Conservation (phyloP, 73 alveolate species). For the Paramecium biaurelia region DNA sequence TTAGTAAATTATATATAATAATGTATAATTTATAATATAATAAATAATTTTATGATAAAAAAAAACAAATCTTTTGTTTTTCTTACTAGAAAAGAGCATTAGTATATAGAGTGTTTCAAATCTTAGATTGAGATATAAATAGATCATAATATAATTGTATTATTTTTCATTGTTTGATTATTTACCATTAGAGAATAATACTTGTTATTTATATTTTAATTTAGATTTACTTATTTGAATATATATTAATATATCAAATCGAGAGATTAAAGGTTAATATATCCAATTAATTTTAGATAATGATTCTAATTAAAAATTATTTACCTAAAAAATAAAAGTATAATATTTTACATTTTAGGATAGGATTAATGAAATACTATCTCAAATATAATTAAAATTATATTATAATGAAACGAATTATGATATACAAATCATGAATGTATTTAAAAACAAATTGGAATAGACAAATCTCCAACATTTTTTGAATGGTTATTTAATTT, state of each 20-base stretch:
- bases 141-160: no score
- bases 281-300: no score
- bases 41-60: no score
- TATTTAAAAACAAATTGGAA: not conserved
- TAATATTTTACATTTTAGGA: no score
- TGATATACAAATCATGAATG: not conserved
- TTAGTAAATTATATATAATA: not conserved
- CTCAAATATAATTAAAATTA: no score
- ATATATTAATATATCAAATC: not conserved
- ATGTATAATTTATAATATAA: not conserved
- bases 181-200: not conserved
- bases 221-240: not conserved
- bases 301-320: no score
- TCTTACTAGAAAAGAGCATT: no score
- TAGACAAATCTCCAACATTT: not conserved
- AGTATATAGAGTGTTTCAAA: not conserved
- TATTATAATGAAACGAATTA: no score
- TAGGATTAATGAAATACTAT: no score
- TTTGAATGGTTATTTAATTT: not conserved
- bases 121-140: not conserved
- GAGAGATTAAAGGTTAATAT: no score
- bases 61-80: not conserved
- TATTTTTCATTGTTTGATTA: not conserved
- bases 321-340: no score
- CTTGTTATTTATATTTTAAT: no score